phyloP scores from a whole-genome alignment of 1,139 yeast genomes.

The Geotrichum klebahnii region DNA sequence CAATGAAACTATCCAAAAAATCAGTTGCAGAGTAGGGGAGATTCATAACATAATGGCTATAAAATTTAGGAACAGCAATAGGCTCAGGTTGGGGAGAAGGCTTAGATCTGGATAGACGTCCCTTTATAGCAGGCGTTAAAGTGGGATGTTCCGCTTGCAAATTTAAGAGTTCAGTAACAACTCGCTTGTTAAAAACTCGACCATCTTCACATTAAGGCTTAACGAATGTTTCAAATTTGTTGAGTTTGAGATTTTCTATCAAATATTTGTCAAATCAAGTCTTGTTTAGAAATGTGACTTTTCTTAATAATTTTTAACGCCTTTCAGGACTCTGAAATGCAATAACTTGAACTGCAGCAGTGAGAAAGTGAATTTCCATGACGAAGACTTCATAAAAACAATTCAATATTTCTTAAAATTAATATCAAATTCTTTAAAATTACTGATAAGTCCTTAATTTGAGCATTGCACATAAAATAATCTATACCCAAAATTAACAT shows the following conservation, averaged over 20 bases:
- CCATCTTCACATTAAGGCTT: conserved; percentile 74
- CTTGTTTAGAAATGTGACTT: no score
- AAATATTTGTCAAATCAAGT: conserved; percentile 65
- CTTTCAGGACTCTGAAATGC: no score
- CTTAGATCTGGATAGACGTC: conserved; percentile 29
- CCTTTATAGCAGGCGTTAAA: conserved; percentile 16
- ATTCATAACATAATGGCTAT: conserved; percentile 85
- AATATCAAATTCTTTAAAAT: no score
- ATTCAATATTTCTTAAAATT: no score
- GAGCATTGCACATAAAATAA: no score
- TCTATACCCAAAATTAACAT: no score
- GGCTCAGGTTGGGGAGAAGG: conserved; percentile 26
- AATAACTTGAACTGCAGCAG: no score
- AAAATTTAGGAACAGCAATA: conserved; percentile 53
- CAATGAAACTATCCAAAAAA: conserved; percentile 73
- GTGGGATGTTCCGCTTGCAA: conserved; percentile 28
- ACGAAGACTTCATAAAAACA: no score
- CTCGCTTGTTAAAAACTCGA: conserved; percentile 63
- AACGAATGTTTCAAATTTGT: conserved; percentile 61
- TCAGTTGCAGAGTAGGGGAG: conserved; percentile 88
- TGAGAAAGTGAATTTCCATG: no score
- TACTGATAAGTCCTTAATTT: no score
- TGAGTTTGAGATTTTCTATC: conserved; percentile 56
- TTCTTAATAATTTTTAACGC: no score
- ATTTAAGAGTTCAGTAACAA: conserved; percentile 51